Evolutionary conservation across 2,329 filamentous ascomycete genomes (phyloP).

Genomic region (Lecanicillium sp.): DNA sequence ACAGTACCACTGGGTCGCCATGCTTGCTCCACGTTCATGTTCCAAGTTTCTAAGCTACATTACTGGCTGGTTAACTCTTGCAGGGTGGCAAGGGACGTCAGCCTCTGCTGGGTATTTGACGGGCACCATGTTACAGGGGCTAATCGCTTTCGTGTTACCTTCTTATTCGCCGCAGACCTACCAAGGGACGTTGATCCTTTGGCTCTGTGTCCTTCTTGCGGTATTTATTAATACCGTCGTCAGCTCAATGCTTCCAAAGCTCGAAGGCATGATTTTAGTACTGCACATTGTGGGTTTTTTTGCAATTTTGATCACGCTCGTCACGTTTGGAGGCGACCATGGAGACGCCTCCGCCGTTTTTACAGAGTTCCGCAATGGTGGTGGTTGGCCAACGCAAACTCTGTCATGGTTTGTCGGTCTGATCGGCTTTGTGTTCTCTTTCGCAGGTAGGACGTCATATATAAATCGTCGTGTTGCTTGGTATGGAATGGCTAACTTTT

Average conservation of each 20-base stretch:
- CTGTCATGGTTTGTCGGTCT: too few relatives aligned
- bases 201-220: conserved; percentile 36
- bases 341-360: conserved; percentile 29
- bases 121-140: conserved; percentile 38
- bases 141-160: conserved; percentile 30
- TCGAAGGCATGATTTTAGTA: conserved; percentile 42
- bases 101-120: conserved; percentile 32
- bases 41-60: conserved; percentile 48
- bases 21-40: conserved; percentile 36
- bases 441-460: too few relatives aligned
- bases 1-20: conserved; percentile 53
- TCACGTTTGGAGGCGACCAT: conserved; percentile 23
- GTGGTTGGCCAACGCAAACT: conserved; percentile 33
- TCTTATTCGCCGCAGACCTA: conserved; percentile 31
- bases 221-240: conserved; percentile 43
- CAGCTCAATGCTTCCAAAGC: conserved; percentile 36
- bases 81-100: conserved; percentile 32
- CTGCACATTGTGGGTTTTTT: conserved; percentile 34
- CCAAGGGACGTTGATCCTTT: conserved; percentile 42
- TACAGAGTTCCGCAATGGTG: conserved; percentile 30
- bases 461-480: too few relatives aligned
- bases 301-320: conserved; percentile 20
- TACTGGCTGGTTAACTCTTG: conserved; percentile 37
- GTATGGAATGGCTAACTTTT: too few relatives aligned
- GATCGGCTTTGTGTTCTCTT: too few relatives aligned